Evolutionary conservation across 495 filamentous ascomycete species (phyloP).

Genomic region (Tuber aestivum): DNA sequence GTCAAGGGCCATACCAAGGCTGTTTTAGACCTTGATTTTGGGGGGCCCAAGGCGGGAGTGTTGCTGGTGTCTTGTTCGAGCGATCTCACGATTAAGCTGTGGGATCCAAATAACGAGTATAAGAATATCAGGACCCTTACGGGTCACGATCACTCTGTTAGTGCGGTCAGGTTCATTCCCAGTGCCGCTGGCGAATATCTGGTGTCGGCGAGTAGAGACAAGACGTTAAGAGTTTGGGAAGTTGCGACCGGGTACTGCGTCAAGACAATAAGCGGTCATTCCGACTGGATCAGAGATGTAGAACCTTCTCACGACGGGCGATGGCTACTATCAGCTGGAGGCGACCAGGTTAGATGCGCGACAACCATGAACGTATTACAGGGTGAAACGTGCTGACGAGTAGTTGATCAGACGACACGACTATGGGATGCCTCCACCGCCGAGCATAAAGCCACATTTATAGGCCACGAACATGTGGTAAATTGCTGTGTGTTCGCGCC

Average conservation of each 20-base stretch:
- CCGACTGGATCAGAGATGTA: conserved; percentile 87
- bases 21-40: conserved; percentile 85
- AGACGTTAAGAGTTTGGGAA: conserved; percentile 83
- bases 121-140: conserved; percentile 90
- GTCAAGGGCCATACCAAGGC: conserved; percentile 90
- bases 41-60: conserved; percentile 76
- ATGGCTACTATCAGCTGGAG: conserved; percentile 72
- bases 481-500: conserved; percentile 90
- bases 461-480: conserved; percentile 84
- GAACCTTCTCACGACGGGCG: conserved; percentile 74
- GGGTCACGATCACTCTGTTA: conserved; percentile 89
- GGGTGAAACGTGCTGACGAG: background rate
- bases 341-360: conserved; percentile 54
- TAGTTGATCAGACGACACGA: conserved; percentile 53
- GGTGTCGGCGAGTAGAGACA: conserved; percentile 74
- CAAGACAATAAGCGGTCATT: conserved; percentile 72
- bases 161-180: conserved; percentile 81
- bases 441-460: conserved; percentile 70
- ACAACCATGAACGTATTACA: conserved; percentile 1
- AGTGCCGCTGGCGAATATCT: conserved; percentile 74
- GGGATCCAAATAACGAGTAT: conserved; percentile 91
- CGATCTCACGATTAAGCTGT: conserved; percentile 91
- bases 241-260: conserved; percentile 89
- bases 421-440: conserved; percentile 77
- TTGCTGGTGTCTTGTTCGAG: conserved; percentile 85